Conservation (phyloP, 2,329 filamentous ascomycete species). For the Pyricularia sp. region DNA sequence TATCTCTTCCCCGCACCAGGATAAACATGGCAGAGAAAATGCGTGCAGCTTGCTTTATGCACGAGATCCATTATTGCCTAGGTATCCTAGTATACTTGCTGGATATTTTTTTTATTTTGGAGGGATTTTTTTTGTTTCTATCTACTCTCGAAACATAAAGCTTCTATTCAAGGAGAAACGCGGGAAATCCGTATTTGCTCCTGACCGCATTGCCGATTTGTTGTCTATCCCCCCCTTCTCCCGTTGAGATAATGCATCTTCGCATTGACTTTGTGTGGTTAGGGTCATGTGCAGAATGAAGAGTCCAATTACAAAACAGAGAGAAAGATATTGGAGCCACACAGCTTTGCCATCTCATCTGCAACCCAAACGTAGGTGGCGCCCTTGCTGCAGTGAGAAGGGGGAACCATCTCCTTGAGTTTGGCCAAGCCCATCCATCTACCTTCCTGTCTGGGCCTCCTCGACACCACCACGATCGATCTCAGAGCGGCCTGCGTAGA, state of each 20-base stretch:
- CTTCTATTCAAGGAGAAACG: neutral
- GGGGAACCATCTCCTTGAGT: neutral
- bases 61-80: neutral
- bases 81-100: neutral
- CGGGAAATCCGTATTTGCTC: too few relatives aligned
- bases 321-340: neutral
- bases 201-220: neutral
- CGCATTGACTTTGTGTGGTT: neutral
- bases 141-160: neutral
- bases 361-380: too few relatives aligned
- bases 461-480: neutral
- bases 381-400: neutral
- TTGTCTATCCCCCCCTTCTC: neutral
- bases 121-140: neutral
- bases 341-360: neutral
- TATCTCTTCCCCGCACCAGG: neutral
- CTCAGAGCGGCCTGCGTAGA: neutral
- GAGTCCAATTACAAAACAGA: neutral
- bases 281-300: neutral
- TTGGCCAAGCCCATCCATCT: neutral
- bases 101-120: too few relatives aligned
- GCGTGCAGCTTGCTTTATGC: neutral
- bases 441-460: neutral
- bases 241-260: neutral
- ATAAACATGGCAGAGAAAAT: neutral